Evolutionary conservation across 306 rosid species (phyloP).

Genomic region (Cucurbita pepo): DNA sequence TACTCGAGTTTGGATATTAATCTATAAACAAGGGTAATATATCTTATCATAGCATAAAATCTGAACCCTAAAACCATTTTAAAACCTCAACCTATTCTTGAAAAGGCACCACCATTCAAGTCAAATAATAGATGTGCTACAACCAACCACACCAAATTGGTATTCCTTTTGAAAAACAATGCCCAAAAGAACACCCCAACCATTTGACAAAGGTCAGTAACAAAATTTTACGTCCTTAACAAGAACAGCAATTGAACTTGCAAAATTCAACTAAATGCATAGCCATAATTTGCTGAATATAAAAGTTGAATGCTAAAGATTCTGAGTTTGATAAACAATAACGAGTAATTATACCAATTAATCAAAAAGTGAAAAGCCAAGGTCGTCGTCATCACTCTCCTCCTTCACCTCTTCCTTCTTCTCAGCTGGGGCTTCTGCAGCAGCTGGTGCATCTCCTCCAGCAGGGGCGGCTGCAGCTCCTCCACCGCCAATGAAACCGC

Average conservation of each 20-base stretch:
- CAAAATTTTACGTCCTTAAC: constrained; percentile 2
- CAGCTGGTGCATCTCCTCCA: constrained; percentile 39
- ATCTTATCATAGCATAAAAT: not conserved
- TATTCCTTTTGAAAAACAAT: not conserved
- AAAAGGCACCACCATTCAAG: not conserved
- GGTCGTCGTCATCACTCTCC: constrained; percentile 49
- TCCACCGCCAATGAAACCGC: constrained; percentile 34
- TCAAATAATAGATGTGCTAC: not conserved
- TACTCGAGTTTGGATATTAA: no score
- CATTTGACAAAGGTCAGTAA: constrained; percentile 2
- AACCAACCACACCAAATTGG: not conserved
- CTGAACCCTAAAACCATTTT: not conserved
- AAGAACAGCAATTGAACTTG: not conserved
- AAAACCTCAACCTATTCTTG: not conserved
- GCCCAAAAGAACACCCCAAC: not conserved
- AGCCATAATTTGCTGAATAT: not conserved
- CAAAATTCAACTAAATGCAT: not conserved
- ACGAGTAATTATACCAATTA: constrained; percentile 10
- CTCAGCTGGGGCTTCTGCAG: constrained; percentile 24
- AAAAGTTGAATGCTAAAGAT: not conserved
- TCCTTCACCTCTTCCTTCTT: constrained; percentile 61
- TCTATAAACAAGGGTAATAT: no score
- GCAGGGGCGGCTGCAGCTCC: constrained; percentile 39
- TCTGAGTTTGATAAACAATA: not conserved
- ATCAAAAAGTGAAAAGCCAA: constrained; percentile 85